Evolutionary conservation across 2,329 filamentous ascomycete species (phyloP), one percentile per base, ranked within the genome.

Genomic region (Penicillium nordicum): DNA sequence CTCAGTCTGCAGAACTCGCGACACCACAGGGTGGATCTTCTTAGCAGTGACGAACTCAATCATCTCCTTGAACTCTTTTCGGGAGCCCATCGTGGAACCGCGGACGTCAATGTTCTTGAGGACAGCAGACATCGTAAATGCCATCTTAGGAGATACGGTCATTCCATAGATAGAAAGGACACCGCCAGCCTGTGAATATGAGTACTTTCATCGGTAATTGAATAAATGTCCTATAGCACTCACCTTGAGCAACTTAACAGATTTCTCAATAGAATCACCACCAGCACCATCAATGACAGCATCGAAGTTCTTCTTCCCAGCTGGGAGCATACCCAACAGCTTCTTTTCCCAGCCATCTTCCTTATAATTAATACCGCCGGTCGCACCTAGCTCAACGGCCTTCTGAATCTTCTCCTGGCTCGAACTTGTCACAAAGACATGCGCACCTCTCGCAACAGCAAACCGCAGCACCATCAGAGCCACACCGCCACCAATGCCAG

Each of bases 401-500:
- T 82, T 86, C 46, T 83, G 80, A 57, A 97, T 84, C 81, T 96
- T 96, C 65, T 82, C 85, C 62, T 84, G 74, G 61, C 85, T 87
- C 9, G 89, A 86, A 53, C 87, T 90, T 1, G 88, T 93, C 53
- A 96, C 91, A 69, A 82, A 96, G n/a, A 93, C 88, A 71, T 87
- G 85, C 66, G 87, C 84, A 37, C 91, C 89, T 62, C 85, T 76
- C 10, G 84, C 90, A 12, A 87, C 85, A 11, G 85, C 92, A 74
- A 96, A 96, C 72, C 90, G 82, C 64, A 97, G 77, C 6, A 84
- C 88, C 78, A 90, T 87, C 53, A 97, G 78, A 34, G 93, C 93
- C 1, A 97, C 93, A 42, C 93, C 93, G 36, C 93, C 93, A 0
- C 93, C 93, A 72, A 97, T 95, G 0, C 93, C 93, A 5, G 93